A percentile compares a stretch with the other conserved stretches of the same genome.
Evolutionary conservation across 768 basidiomycete species (phyloP).

Genomic region (Leccinum variicolor): DNA sequence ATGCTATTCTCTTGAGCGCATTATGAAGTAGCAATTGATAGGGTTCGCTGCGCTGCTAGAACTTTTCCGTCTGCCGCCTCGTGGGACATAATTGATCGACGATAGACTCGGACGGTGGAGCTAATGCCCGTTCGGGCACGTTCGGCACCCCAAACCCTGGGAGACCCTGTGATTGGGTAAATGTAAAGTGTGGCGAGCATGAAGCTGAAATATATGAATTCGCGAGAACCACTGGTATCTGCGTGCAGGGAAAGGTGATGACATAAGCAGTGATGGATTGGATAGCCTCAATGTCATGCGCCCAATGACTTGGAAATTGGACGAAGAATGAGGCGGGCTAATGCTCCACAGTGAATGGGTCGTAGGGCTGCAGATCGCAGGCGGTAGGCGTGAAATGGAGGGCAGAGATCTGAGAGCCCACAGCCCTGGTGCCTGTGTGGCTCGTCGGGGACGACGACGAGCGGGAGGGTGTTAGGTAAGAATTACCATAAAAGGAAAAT

Average conservation of each 20-base stretch:
- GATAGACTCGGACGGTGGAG: neutral
- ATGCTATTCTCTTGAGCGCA: neutral
- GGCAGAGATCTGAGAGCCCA: neutral
- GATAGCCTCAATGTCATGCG: neutral
- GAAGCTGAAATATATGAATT: neutral
- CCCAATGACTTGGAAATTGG: neutral
- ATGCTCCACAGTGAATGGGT: neutral
- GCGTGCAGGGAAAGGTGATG: neutral
- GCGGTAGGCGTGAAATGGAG: neutral
- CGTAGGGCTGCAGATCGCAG: neutral
- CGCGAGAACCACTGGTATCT: neutral
- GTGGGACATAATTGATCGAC: neutral
- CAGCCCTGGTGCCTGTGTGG: slow-evolving; percentile 6
- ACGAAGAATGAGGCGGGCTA: neutral
- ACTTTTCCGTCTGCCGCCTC: neutral
- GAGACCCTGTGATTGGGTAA: neutral
- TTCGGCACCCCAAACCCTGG: slow-evolving; percentile 1
- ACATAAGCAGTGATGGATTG: slow-evolving; percentile 1
- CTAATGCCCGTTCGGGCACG: neutral
- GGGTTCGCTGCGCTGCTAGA: neutral
- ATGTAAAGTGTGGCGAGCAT: neutral
- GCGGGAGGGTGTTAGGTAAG: slow-evolving; percentile 5
- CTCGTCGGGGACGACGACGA: neutral
- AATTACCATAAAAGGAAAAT: slow-evolving; percentile 17
- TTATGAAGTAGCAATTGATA: neutral